Evolutionary conservation across 768 basidiomycete genomes (phyloP), one percentile per base, ranked within the genome.

Genomic region (Podaxis mareebaensis): DNA sequence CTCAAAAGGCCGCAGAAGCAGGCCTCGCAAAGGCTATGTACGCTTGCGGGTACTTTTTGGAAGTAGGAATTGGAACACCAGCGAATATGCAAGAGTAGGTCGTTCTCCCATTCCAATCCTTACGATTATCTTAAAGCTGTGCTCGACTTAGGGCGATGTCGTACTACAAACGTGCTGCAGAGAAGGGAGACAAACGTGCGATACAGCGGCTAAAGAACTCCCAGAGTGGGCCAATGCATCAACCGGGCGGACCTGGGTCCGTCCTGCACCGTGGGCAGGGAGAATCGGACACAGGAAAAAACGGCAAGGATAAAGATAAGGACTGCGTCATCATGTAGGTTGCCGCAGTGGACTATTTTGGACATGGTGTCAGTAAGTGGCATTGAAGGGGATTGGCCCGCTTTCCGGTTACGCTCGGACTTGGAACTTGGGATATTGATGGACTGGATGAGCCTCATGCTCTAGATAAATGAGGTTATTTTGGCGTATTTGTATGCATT

Each of bases 11-110:
- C 24, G 96, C 95, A 17, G 96, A 98, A 33, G 86, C 84, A 11
- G 96, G 95, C 0, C 82, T 99, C 13, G 85, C 88, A 4, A 99
- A 99, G 74, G 97, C 97, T 11, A 92, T 97, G 88, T 99, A 99
- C 68, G 97, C 96, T 22, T 90, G 96, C 0, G 97, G 97, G 1
- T 99, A 99, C 79, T 99, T 99, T 75, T 84, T 90, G 66, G 96
- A 99, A 78, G 94, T 96, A 52, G 96, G 96, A 42, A 93, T 95
- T 64, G 93, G 93, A 46, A 92, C 91, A 48, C 71, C 82, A 56
- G 80, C 85, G 28, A 87, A 86, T 76, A 77, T 83, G 69, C 75
- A 80, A 56, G 89, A 93, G 86, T 93, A 71, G 67, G 89, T 82
- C 58, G 58, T 65, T 61, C 63, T 66, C 63, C 42, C 40, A 57